Conservation (phyloP, 257 asterid genomes). For the Solanum megistacrolobum region DNA sequence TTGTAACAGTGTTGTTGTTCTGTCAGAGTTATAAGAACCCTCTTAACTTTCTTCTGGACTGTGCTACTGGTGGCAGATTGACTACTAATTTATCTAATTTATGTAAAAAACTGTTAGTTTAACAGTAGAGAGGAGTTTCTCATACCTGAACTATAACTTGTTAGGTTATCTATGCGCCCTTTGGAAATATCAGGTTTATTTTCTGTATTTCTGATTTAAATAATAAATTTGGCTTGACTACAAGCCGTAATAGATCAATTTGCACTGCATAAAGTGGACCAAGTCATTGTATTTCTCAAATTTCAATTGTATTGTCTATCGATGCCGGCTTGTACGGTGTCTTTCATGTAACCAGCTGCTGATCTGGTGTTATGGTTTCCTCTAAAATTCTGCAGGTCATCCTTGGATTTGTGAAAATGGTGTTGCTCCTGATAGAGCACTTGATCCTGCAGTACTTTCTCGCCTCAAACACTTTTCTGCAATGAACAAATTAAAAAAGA, state of each 20-base stretch:
- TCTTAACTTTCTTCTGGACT: not conserved
- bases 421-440: constrained; percentile 70
- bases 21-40: not conserved
- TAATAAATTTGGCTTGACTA: not conserved
- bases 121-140: not conserved
- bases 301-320: not conserved
- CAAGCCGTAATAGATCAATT: not conserved
- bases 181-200: not conserved
- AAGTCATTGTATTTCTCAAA: not conserved
- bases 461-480: constrained; percentile 76
- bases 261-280: not conserved
- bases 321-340: not conserved
- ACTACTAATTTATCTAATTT: not conserved
- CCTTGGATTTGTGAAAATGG: constrained; percentile 83
- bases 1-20: not conserved
- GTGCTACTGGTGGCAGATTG: not conserved
- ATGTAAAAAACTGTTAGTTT: not conserved
- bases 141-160: not conserved
- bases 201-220: not conserved
- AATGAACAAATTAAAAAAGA: constrained; percentile 74
- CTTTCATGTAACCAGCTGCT: not conserved
- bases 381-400: constrained; percentile 37
- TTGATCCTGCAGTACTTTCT: constrained; percentile 74
- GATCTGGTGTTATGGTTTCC: not conserved
- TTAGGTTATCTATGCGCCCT: not conserved